These are phyloP conservation scores for Teratosphaeria gauchensis DNA, from an alignment of 2,329 filamentous ascomycete species.

Conservation along the genomic window DNA sequence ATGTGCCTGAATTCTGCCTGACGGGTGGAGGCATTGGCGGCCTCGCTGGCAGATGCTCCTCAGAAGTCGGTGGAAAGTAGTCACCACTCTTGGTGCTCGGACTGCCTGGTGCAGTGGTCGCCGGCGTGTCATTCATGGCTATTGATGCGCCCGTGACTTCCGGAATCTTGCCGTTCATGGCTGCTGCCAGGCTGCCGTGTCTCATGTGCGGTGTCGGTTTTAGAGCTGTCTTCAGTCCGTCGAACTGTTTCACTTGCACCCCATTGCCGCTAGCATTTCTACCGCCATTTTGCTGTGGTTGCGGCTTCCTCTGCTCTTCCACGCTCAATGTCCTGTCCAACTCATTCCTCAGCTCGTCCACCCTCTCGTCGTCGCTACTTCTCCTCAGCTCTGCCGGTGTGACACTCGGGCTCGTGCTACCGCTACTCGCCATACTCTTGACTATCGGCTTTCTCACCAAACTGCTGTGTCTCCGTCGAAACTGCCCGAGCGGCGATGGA, in stretches of 20 bases:
- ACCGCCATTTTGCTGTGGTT: neutral
- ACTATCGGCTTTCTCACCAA: slow-evolving; percentile 16
- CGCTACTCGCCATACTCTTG: slow-evolving; percentile 20
- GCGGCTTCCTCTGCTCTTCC: slow-evolving; percentile 2
- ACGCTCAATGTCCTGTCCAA: slow-evolving; percentile 20
- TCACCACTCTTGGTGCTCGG: slow-evolving; percentile 10
- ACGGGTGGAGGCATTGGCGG: slow-evolving; percentile 48
- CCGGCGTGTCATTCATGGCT: slow-evolving; percentile 53
- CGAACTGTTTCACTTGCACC: neutral
- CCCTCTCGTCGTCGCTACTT: slow-evolving; percentile 12
- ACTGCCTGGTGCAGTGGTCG: slow-evolving; percentile 52
- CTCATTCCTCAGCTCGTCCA: slow-evolving; percentile 21
- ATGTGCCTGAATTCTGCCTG: slow-evolving; percentile 63
- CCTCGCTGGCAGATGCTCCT: neutral
- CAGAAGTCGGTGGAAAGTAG: slow-evolving; percentile 9
- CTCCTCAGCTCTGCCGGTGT: neutral
- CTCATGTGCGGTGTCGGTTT: slow-evolving; percentile 2
- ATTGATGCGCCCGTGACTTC: slow-evolving; percentile 16
- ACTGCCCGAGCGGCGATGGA: slow-evolving; percentile 19
- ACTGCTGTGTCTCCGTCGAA: slow-evolving; percentile 24
- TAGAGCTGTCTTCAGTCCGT: neutral
- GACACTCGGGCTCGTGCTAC: slow-evolving; percentile 2
- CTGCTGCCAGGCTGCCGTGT: slow-evolving; percentile 15
- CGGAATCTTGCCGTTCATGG: slow-evolving; percentile 17
- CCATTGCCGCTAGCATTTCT: neutral